Percentiles rank a stretch among this genome's conserved stretches.
These are phyloP conservation scores for Rhodotorula taiwanensis DNA, from an alignment of 768 basidiomycete species.

Conservation along the genomic window DNA sequence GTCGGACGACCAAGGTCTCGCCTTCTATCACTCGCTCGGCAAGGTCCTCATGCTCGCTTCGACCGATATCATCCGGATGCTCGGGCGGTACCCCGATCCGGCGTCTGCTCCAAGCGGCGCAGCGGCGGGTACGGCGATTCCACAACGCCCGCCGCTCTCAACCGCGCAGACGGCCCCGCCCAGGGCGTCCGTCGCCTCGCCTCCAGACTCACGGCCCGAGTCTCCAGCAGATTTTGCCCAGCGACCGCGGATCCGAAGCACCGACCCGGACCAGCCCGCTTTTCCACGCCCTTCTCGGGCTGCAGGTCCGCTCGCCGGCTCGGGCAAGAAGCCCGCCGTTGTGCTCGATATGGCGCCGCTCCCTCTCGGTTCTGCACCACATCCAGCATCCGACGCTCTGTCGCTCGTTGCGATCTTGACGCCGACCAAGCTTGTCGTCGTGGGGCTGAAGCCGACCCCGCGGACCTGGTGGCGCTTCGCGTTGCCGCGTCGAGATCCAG, in stretches of 20 bases:
- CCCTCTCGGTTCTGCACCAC: slow-evolving; percentile 65
- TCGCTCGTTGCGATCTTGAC: slow-evolving; percentile 80
- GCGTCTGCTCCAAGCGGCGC: slow-evolving; percentile 26
- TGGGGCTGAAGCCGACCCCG: slow-evolving; percentile 83
- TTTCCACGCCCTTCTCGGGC: slow-evolving; percentile 34
- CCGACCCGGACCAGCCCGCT: neutral
- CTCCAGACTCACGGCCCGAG: slow-evolving; percentile 41
- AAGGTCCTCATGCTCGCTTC: slow-evolving; percentile 93
- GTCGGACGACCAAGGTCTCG: slow-evolving; percentile 81
- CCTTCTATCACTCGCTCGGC: slow-evolving; percentile 90
- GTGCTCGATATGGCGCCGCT: slow-evolving; percentile 73
- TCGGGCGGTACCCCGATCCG: slow-evolving; percentile 75
- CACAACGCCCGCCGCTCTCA: neutral
- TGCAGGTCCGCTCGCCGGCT: neutral
- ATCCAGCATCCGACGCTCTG: slow-evolving; percentile 66
- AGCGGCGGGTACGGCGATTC: slow-evolving; percentile 9
- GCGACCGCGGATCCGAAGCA: neutral
- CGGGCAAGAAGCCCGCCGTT: slow-evolving; percentile 47
- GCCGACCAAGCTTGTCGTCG: slow-evolving; percentile 80
- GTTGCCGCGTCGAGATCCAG: slow-evolving; percentile 20
- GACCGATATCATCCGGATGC: slow-evolving; percentile 82
- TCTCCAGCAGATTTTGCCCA: slow-evolving; percentile 26
- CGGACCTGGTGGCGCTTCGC: slow-evolving; percentile 66
- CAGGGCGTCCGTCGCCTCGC: slow-evolving; percentile 44
- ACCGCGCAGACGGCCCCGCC: slow-evolving; percentile 26